A percentile compares a stretch with the other conserved stretches of the same genome.
Conservation (phyloP, 2,329 filamentous ascomycete species). For the Colletotrichum filicis region DNA sequence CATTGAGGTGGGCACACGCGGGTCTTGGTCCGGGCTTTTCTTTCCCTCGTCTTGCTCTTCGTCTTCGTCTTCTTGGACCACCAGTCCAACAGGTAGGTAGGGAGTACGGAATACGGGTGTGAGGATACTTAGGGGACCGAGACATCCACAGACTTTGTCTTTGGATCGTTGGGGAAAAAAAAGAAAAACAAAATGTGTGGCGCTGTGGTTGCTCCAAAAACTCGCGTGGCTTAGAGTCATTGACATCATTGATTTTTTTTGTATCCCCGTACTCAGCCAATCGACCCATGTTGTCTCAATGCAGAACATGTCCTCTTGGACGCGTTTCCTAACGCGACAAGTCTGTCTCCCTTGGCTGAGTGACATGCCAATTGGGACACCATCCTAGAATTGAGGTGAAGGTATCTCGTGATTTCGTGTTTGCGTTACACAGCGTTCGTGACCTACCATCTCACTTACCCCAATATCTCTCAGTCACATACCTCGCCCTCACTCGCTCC, state of each 20-base stretch:
- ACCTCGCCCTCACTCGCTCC: not conserved
- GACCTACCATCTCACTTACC: not conserved
- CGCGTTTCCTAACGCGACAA: not conserved
- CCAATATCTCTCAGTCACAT: not conserved
- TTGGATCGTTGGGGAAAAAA: not conserved
- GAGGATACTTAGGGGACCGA: not conserved
- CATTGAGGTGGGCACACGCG: not conserved
- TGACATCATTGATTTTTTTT: constrained; percentile 45
- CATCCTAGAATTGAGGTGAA: not conserved
- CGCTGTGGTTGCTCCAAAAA: not conserved
- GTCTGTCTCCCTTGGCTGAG: not conserved
- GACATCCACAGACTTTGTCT: not conserved
- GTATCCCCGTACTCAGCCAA: not conserved
- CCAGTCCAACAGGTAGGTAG: no score
- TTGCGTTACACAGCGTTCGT: not conserved
- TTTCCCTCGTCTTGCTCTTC: not conserved
- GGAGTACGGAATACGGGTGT: no score
- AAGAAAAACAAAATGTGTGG: not conserved
- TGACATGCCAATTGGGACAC: no score
- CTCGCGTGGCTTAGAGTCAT: constrained; percentile 26
- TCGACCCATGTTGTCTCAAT: constrained; percentile 26
- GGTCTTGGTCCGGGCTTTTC: not conserved
- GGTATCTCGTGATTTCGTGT: not conserved
- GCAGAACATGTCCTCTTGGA: constrained; percentile 38
- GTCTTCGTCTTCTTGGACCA: no score